These are phyloP conservation scores for Carex littledalei DNA, from an alignment of 176 grass and related monocot species.

Conservation along the genomic window DNA sequence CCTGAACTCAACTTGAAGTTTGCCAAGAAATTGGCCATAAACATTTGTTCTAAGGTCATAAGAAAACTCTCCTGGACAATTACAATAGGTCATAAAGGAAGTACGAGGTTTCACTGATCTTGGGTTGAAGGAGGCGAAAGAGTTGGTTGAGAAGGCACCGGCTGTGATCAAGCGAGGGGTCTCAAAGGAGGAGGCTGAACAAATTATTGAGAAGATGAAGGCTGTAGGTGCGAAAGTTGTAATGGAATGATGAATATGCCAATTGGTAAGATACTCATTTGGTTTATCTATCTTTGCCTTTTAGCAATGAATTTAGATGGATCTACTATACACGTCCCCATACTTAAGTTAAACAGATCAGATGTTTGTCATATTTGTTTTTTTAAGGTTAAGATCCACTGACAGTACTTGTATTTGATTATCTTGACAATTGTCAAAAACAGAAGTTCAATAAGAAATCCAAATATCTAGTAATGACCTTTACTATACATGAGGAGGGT, in stretches of 20 bases:
- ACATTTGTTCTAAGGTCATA: background rate
- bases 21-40: background rate
- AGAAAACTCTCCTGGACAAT: background rate
- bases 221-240: slow-evolving; percentile 69
- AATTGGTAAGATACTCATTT: background rate
- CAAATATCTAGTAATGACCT: background rate
- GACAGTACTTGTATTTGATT: background rate
- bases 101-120: slow-evolving; percentile 78
- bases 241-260: slow-evolving; percentile 52
- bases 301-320: background rate
- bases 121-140: slow-evolving; percentile 95
- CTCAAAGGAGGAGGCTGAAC: slow-evolving; percentile 75
- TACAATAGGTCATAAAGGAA: slow-evolving; percentile 60
- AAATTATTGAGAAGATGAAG: slow-evolving; percentile 89
- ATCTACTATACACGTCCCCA: background rate
- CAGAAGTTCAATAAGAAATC: background rate
- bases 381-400: background rate
- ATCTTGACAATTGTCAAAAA: background rate
- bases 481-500: background rate
- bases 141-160: slow-evolving; percentile 88
- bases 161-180: slow-evolving; percentile 67
- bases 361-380: background rate
- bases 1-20: background rate
- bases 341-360: background rate
- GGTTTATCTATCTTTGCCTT: background rate